Percentiles rank a stretch among this genome's conserved stretches.
Evolutionary conservation across 345 rosid genomes (phyloP).

Genomic region (Lumnitzera littorea): DNA sequence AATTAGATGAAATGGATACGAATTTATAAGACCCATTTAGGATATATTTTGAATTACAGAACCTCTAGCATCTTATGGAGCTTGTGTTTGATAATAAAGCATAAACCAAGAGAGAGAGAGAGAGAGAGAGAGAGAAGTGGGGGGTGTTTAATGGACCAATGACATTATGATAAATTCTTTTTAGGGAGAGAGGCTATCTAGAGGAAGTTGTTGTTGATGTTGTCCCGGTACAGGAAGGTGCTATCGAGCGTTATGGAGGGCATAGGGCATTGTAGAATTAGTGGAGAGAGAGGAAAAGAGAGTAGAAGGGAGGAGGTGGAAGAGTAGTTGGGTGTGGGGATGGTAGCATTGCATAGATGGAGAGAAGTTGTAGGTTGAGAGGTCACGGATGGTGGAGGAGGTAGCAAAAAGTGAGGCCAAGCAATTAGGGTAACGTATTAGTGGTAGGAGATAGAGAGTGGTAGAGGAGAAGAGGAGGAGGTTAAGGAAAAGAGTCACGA

Average conservation of each 20-base stretch:
- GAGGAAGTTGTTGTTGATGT: background rate
- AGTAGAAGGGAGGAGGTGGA: constrained; percentile 19
- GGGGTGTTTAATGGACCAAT: constrained; percentile 9
- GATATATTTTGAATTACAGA: constrained; percentile 9
- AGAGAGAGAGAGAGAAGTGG: background rate
- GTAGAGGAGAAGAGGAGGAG: background rate
- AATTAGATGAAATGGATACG: constrained; percentile 26
- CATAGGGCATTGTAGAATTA: constrained; percentile 22
- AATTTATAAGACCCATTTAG: constrained; percentile 22
- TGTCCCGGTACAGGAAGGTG: constrained; percentile 31
- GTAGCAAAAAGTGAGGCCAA: constrained; percentile 24
- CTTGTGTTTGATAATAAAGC: constrained; percentile 10
- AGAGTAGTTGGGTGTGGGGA: constrained; percentile 2
- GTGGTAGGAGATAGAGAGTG: background rate
- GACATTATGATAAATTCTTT: constrained; percentile 17
- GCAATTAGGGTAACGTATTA: constrained; percentile 19
- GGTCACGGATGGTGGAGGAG: constrained; percentile 27
- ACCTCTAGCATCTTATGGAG: constrained; percentile 26
- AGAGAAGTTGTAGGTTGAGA: constrained; percentile 13
- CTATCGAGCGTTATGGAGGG: constrained; percentile 26
- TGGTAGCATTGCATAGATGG: constrained; percentile 21
- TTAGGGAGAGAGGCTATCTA: background rate
- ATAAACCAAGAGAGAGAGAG: constrained; percentile 31
- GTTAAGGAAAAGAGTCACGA: background rate
- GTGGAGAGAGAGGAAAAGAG: constrained; percentile 33